Evolutionary conservation across 768 basidiomycete species (phyloP).

Genomic region (Rhizopogon vinicolor): DNA sequence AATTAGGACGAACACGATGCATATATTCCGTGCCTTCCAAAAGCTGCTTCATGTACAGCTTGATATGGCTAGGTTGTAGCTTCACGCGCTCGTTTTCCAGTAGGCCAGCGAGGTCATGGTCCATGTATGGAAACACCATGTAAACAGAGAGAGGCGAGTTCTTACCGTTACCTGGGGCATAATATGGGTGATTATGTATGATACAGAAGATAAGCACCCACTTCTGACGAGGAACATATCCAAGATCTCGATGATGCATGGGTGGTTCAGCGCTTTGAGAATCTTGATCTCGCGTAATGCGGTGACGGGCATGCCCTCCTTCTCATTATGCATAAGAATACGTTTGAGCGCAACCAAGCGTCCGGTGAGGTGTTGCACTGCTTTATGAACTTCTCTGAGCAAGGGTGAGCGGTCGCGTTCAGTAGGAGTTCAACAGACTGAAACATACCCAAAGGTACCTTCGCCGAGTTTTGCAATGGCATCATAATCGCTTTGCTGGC

Average conservation of each 20-base stretch:
- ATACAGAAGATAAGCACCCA: constrained; percentile 29
- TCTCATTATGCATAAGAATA: constrained; percentile 94
- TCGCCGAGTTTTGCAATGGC: constrained; percentile 88
- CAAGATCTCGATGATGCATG: constrained; percentile 79
- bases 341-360: constrained; percentile 83
- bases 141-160: constrained; percentile 77
- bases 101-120: constrained; percentile 94
- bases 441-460: constrained; percentile 89
- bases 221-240: constrained; percentile 91
- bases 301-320: constrained; percentile 96
- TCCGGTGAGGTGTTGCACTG: constrained; percentile 57
- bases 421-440: neutral
- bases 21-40: constrained; percentile 96
- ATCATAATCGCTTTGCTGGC: constrained; percentile 70
- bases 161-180: constrained; percentile 50
- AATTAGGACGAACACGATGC: constrained; percentile 66
- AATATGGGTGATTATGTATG: neutral
- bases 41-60: constrained; percentile 93
- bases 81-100: constrained; percentile 89
- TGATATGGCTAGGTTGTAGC: constrained; percentile 80
- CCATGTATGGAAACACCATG: constrained; percentile 99
- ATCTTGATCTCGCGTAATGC: constrained; percentile 97
- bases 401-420: constrained; percentile 5
- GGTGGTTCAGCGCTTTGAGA: constrained; percentile 83
- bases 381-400: constrained; percentile 86